Conservation (phyloP, 441 rosid genomes). For the Francoa sonchifolia region DNA sequence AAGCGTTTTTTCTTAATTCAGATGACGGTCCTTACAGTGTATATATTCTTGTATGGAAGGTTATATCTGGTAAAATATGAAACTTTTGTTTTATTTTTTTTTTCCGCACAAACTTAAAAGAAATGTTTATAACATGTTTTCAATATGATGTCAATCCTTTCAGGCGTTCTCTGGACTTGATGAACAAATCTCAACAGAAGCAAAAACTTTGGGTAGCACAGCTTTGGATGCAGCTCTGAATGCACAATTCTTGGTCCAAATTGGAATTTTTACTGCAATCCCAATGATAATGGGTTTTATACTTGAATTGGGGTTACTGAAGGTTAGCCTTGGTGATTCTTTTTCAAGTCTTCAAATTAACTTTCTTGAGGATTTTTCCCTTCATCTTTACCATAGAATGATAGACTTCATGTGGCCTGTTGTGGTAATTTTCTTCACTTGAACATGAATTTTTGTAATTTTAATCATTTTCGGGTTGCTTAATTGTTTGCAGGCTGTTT, state of each 20-base stretch:
- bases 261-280: slow-evolving; percentile 90
- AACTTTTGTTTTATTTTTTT: too few relatives aligned
- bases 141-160: too few relatives aligned
- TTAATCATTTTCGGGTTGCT: slow-evolving; percentile 9
- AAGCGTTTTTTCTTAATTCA: too few relatives aligned
- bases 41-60: slow-evolving; percentile 82
- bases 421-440: not conserved
- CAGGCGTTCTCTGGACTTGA: slow-evolving; percentile 98
- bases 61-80: slow-evolving; percentile 83
- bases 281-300: slow-evolving; percentile 92
- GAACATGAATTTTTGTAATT: not conserved
- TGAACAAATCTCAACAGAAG: slow-evolving; percentile 52
- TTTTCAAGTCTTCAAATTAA: too few relatives aligned
- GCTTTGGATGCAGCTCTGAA: slow-evolving; percentile 77
- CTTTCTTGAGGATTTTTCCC: too few relatives aligned
- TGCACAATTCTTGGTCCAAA: slow-evolving; percentile 92
- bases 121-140: too few relatives aligned
- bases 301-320: slow-evolving; percentile 83
- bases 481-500: slow-evolving; percentile 85
- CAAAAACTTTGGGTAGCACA: slow-evolving; percentile 37
- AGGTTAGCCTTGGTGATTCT: too few relatives aligned
- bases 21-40: slow-evolving; percentile 89
- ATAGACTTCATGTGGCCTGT: not conserved
- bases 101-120: too few relatives aligned
- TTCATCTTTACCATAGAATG: slow-evolving; percentile 4